A percentile compares a stretch with the other conserved stretches of the same genome.
Evolutionary conservation across 495 filamentous ascomycete species (phyloP).

Genomic region (Lasiosphaeria ovina): DNA sequence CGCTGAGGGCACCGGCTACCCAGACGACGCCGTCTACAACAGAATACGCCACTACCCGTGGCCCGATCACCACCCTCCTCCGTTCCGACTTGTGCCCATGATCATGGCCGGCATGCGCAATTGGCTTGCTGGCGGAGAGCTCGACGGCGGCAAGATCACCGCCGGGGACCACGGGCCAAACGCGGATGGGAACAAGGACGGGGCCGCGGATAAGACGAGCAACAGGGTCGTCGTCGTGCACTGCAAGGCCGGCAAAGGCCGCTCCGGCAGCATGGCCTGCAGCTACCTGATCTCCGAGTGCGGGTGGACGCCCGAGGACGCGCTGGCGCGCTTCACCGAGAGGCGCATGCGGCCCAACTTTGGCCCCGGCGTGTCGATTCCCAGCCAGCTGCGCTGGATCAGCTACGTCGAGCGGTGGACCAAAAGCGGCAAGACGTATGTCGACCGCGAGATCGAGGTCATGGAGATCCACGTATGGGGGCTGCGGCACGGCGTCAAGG

Average conservation of each 20-base stretch:
- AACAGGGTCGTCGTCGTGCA: constrained; percentile 82
- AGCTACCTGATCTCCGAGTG: constrained; percentile 88
- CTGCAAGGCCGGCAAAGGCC: constrained; percentile 95
- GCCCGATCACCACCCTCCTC: constrained; percentile 96
- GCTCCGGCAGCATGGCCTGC: constrained; percentile 85
- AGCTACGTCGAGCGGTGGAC: constrained; percentile 90
- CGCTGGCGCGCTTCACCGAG: constrained; percentile 79
- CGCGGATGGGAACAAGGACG: constrained; percentile 18
- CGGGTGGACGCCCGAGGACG: constrained; percentile 77
- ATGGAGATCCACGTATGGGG: constrained; percentile 90
- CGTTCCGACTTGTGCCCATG: constrained; percentile 79
- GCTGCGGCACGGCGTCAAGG: constrained; percentile 80
- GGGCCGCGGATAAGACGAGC: constrained; percentile 23
- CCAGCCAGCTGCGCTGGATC: constrained; percentile 84
- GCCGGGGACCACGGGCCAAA: constrained; percentile 8
- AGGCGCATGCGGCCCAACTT: constrained; percentile 85
- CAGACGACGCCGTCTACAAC: constrained; percentile 80
- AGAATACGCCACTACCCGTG: constrained; percentile 88
- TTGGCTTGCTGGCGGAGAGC: constrained; percentile 65
- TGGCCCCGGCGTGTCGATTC: constrained; percentile 88
- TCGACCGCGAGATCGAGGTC: constrained; percentile 81
- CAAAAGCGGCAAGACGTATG: constrained; percentile 66
- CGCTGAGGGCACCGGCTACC: constrained; percentile 93
- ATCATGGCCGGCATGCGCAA: constrained; percentile 90
- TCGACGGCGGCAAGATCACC: constrained; percentile 21